Evolutionary conservation across 1,139 yeast genomes (phyloP), one percentile per base, ranked within the genome.

Genomic region (Meyerozyma guilliermondii): DNA sequence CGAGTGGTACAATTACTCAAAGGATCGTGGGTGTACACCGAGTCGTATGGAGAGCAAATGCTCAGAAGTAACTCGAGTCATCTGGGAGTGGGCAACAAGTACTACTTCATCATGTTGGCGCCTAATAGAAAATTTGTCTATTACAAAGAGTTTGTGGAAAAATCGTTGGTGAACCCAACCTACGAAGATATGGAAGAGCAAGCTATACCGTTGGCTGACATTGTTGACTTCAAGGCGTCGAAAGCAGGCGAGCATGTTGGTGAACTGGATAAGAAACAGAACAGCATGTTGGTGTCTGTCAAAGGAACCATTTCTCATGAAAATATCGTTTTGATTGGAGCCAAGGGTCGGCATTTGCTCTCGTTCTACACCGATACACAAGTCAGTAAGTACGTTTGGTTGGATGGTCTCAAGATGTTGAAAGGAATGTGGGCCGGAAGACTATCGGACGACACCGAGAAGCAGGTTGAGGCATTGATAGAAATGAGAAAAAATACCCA

Each of bases 21-120:
- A 52, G 96, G 96, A 4, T 78, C 87, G 2, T 87, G 95, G 95
- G 92, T 86, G n/a, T 82, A 71, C 53, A 74, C 83, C 3, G 85
- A 81, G 42, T 66, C 72, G 42, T 88, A 88, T 39, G 71, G 81
- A 1, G 80, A 76, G 43, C 63, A 2, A 54, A 50, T 46, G 53
- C 52, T 41, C 63, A 41, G 51, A 54, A 43, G 55, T 46, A 42
- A 51, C 43, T n/a, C 53, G 50, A 50, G 22, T 4, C 22, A 50
- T 46, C 53, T 36, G 40, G 50, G 36, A 36, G 45, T 47, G 13
- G 58, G 45, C n/a, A 34, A 54, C 35, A 62, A 71, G 49, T 70
- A 75, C 46, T 81, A 73, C 56, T 87, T 78, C 57, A 70, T 87
- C 35, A 71, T 80, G 8, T 65, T 87, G 37, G 81, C 92, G 2